Base-by-base conservation (phyloP, 768 basidiomycete species). In the Crassisporium funariophilum region DNA sequence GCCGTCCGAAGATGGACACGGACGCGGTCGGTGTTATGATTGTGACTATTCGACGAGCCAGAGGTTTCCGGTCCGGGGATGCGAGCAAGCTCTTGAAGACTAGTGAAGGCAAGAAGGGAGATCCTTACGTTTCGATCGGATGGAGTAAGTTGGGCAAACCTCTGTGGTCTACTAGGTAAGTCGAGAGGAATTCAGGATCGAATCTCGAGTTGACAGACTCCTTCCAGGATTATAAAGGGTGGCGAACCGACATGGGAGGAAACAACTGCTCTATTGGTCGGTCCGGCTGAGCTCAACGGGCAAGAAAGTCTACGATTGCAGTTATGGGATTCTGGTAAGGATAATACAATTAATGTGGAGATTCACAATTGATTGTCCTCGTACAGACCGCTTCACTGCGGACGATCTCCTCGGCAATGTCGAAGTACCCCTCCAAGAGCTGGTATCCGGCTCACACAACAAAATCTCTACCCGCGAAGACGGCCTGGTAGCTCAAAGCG, bases 231-330 rank as follows among this genome's bases (percentile, higher is more conserved):
- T 61, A 83, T 91, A 56, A 65, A 77, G 23, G 71, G 85, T 42
- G 67, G 76, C 13, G 75, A 81, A 42, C 86, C 86, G 3, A 74
- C 83, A 1, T 89, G 78, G 71, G 86, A 87, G 56, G 87, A 91
- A 68, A 83, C 81, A 0, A 75, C 79, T 0, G 74, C 80, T 3
- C 55, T 90, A 0, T 64, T 88, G 1, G 73, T 90, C 8, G 80
- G 81, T 5, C 73, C 77, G 31, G 76, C 84, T 35, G 86, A 87
- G 47, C 65, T 88, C 39, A 79, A 87, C 55, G 76, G 82, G 0
- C 75, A 83, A 47, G 89, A 91, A 63, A 71, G 71, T 43, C 63
- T 88, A 15, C 73, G 74, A 16, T 63, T 83, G 16, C 85, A 86
- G 70, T 64, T 88, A 2, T 88, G 85, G 85, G 88, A 90, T 57